Evolutionary conservation across 805 yeast species (phyloP).

Genomic region (Nakazawaea peltata): DNA sequence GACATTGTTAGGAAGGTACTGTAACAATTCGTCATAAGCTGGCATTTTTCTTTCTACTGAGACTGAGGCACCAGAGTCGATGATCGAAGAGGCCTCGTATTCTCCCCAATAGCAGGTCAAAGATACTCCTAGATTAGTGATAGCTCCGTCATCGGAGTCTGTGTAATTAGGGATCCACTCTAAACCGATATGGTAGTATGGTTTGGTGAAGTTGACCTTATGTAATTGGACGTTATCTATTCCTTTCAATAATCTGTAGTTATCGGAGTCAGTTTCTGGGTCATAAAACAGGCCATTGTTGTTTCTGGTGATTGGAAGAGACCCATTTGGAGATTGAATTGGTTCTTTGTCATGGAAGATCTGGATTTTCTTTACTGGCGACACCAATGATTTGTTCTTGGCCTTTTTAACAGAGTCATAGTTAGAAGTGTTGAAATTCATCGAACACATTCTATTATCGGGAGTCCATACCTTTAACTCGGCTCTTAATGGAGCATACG

Average conservation of each 20-base stretch:
- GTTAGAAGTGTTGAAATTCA: slow-evolving; percentile 47
- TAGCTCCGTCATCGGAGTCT: slow-evolving; percentile 29
- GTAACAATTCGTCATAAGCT: slow-evolving; percentile 62
- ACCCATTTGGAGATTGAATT: slow-evolving; percentile 2
- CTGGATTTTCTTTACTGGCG: slow-evolving; percentile 61
- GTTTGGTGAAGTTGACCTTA: slow-evolving; percentile 51
- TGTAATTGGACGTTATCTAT: slow-evolving; percentile 58
- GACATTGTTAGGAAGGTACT: slow-evolving; percentile 57
- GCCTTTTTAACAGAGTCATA: slow-evolving; percentile 23
- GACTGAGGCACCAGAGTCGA: slow-evolving; percentile 29
- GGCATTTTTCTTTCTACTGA: slow-evolving; percentile 40
- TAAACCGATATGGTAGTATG: slow-evolving; percentile 49
- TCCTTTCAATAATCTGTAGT: slow-evolving; percentile 51
- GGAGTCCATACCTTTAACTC: slow-evolving; percentile 49
- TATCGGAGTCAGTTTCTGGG: slow-evolving; percentile 19
- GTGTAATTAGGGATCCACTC: slow-evolving; percentile 60
- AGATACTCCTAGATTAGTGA: slow-evolving; percentile 41
- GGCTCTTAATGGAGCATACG: slow-evolving; percentile 59
- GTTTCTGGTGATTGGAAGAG: slow-evolving; percentile 14
- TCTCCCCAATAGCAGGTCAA: slow-evolving; percentile 79
- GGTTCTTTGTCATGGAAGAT: slow-evolving; percentile 31
- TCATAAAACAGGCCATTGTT: slow-evolving; percentile 41
- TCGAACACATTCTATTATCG: slow-evolving; percentile 56
- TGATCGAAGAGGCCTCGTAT: slow-evolving; percentile 35
- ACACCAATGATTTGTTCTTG: slow-evolving; percentile 24